Base-by-base conservation (phyloP, 208 protist species). In the Trypanosoma caninum region DNA sequence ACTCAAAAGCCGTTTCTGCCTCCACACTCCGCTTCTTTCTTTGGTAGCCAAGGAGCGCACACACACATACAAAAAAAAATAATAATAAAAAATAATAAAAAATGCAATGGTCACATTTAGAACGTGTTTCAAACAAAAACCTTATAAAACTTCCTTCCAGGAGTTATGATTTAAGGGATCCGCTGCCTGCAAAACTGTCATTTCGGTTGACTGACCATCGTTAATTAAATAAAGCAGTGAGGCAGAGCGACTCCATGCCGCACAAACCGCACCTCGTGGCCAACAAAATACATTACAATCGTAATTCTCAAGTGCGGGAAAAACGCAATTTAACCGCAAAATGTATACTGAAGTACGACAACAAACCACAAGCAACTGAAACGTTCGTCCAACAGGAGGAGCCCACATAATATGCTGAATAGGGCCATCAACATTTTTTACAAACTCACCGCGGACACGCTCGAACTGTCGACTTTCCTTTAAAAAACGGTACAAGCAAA, bases 281-380 rank as follows among this genome's bases (percentile, higher is more conserved):
- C 67, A 72, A 14, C 70, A 72, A 69, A 91, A 95, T 11, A 89
- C 58, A 34, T 93, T 76, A 48, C 82, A 89, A 27, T 69, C 69
- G 40, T 74, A 69, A 1, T 50, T 66, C 27, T 75, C 70, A 47
- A 76, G 53, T 23, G 71, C 69, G 7, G 89, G 89, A 2, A 86
- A 93, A 53, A 93, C 74, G 38, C 83, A 91, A 65, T 92, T 84
- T 44, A 92, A 60, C 20, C 89, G 80, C 22, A 95, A 37, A 54
- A 95, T 73, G 44, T 84, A 77, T 46, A 95, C 86, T 38, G 80
- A 76, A 22, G 62, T 60, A 13, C 86, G 76, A 11, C 86, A 91
- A 68, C 89, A 93, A 16, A 93, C 76, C 13, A 78, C 79, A 22
- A 91, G 69, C 10, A 95, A 75, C 52, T 93, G 81, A 64, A 95